Conservation (phyloP, 768 basidiomycete genomes). For the Filobasidium wieringae region DNA sequence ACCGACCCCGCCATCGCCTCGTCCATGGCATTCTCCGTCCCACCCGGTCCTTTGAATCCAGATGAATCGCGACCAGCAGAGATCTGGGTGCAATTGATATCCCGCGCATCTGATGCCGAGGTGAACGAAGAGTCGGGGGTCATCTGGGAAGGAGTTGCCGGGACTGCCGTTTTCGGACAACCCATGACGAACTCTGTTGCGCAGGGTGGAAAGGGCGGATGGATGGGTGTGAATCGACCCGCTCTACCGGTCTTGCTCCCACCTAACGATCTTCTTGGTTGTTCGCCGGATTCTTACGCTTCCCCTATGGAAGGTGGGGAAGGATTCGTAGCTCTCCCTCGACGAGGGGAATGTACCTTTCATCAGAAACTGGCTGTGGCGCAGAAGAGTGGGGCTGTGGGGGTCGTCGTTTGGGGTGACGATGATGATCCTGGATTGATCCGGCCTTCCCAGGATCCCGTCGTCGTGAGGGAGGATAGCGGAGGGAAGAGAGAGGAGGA, state of each 20-base stretch:
- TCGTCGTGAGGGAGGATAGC: not conserved
- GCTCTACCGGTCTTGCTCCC: not conserved
- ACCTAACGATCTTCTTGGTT: conserved; percentile 9
- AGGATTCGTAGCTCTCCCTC: conserved; percentile 46
- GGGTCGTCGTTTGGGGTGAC: conserved; percentile 56
- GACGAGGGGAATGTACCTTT: conserved; percentile 78
- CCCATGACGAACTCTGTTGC: not conserved
- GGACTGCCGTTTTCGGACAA: conserved; percentile 9
- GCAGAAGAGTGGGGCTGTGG: conserved; percentile 57
- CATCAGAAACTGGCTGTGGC: conserved; percentile 67
- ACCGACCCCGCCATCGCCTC: conserved; percentile 50
- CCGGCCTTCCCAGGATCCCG: conserved; percentile 21
- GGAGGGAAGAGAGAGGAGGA: not conserved
- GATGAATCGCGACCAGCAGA: conserved; percentile 36
- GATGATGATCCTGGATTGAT: conserved; percentile 19
- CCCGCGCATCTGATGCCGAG: not conserved
- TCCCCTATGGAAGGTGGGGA: not conserved
- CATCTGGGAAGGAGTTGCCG: conserved; percentile 1
- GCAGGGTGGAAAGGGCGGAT: not conserved
- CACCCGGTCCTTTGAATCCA: conserved; percentile 40
- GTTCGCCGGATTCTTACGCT: not conserved
- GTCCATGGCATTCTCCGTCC: conserved; percentile 42
- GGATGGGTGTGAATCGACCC: not conserved
- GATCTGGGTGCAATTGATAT: not conserved
- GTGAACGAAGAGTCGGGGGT: not conserved